phyloP scores from a whole-genome alignment of 2,329 filamentous ascomycete species.

The Stagonosporopsis cucurbitacearum region DNA sequence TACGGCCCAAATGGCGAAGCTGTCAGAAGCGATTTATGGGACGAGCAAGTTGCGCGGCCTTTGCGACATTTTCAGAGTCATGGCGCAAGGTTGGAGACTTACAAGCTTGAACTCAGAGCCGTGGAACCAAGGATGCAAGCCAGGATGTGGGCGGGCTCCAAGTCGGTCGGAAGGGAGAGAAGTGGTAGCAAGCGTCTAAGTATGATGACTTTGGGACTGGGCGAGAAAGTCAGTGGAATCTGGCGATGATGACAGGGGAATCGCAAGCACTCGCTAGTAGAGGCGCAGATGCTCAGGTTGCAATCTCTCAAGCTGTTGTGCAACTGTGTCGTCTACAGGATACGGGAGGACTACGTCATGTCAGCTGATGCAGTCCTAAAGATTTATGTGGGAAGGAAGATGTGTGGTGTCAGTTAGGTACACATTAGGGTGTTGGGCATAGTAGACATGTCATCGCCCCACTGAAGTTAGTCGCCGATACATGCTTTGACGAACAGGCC shows the following conservation, averaged over 20 bases:
- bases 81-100: slow-evolving; percentile 31
- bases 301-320: neutral
- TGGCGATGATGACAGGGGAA: slow-evolving; percentile 22
- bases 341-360: neutral
- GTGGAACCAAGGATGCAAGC: slow-evolving; percentile 32
- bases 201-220: slow-evolving; percentile 32
- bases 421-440: neutral
- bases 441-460: neutral
- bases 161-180: slow-evolving; percentile 22
- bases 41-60: slow-evolving; percentile 35
- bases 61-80: slow-evolving; percentile 32
- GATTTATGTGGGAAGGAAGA: neutral
- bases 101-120: slow-evolving; percentile 35
- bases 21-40: slow-evolving; percentile 35
- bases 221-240: slow-evolving; percentile 35
- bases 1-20: slow-evolving; percentile 31
- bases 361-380: neutral
- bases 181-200: slow-evolving; percentile 35
- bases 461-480: neutral
- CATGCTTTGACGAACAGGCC: neutral
- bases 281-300: neutral
- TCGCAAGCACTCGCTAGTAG: neutral
- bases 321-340: neutral
- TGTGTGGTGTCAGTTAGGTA: neutral
- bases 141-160: slow-evolving; percentile 6